Percentiles rank a stretch among this genome's conserved stretches.
Conservation (phyloP, 257 asterid genomes). For the Echites panduratus region DNA sequence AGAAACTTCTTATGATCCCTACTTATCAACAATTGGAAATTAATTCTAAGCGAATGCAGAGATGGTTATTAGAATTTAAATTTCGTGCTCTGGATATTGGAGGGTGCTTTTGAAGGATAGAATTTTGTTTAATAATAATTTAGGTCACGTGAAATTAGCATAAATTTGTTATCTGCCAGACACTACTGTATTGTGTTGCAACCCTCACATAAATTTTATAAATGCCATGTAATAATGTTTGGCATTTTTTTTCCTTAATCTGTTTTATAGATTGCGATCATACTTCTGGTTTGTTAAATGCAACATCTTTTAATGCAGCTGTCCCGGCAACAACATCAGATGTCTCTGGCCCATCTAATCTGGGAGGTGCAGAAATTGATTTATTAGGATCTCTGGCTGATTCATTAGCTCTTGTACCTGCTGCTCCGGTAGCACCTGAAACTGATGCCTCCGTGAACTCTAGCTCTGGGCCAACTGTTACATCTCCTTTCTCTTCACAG, state of each 20-base stretch:
- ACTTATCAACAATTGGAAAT: neutral
- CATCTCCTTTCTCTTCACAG: constrained; percentile 63
- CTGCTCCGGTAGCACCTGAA: constrained; percentile 38
- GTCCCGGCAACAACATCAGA: constrained; percentile 43
- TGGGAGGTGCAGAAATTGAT: constrained; percentile 54
- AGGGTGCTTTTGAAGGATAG: neutral
- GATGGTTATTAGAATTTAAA: neutral
- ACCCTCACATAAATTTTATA: neutral
- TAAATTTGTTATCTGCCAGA: too few relatives aligned
- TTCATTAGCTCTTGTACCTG: constrained; percentile 69
- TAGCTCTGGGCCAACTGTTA: constrained; percentile 38
- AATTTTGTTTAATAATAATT: neutral
- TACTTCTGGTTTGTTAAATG: neutral
- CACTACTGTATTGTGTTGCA: neutral
- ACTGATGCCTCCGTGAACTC: constrained; percentile 34
- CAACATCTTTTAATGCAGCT: constrained; percentile 31
- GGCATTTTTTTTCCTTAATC: neutral
- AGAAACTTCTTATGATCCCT: neutral
- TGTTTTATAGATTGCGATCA: neutral
- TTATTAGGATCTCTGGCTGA: constrained; percentile 71
- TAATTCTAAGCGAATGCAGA: neutral
- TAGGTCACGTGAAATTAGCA: neutral
- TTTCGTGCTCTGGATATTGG: neutral
- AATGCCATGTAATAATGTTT: neutral
- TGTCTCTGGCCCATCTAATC: constrained; percentile 36